Conservation (phyloP, 208 protist species). For the Crithidia thermophila region DNA sequence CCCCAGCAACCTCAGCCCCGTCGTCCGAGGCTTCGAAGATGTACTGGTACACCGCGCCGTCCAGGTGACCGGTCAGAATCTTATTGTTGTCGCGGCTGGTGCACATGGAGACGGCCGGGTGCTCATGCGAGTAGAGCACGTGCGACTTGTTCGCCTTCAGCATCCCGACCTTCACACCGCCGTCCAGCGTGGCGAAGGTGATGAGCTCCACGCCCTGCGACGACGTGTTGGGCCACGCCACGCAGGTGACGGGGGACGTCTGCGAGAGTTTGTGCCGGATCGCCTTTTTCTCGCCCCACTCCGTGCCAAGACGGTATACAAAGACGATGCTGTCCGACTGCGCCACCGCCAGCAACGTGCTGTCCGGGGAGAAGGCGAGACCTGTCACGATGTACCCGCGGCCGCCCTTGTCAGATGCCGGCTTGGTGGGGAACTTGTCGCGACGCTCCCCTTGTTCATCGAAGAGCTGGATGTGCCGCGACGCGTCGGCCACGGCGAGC, state of each 20-base stretch:
- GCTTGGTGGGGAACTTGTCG: constrained; percentile 96
- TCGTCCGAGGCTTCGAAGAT: constrained; percentile 87
- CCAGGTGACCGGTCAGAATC: constrained; percentile 93
- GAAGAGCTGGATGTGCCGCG: constrained; percentile 93
- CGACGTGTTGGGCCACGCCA: constrained; percentile 92
- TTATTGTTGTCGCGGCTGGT: constrained; percentile 76
- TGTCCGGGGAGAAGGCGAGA: constrained; percentile 97
- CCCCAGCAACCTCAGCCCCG: constrained; percentile 52
- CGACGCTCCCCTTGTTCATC: constrained; percentile 95
- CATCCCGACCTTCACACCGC: constrained; percentile 94
- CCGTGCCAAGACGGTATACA: constrained; percentile 96
- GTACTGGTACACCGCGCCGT: constrained; percentile 92
- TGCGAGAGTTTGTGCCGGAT: constrained; percentile 98
- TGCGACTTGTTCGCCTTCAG: constrained; percentile 95
- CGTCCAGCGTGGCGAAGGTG: constrained; percentile 94
- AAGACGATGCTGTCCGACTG: constrained; percentile 97
- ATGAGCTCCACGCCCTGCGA: constrained; percentile 94
- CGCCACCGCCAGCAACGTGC: constrained; percentile 93
- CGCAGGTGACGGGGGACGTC: constrained; percentile 87
- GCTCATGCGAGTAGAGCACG: constrained; percentile 93
- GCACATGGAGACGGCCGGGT: constrained; percentile 86
- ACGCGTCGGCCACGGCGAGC: constrained; percentile 90
- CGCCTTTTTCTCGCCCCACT: constrained; percentile 98
- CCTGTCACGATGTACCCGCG: constrained; percentile 91
- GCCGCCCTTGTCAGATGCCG: constrained; percentile 86